These are phyloP conservation scores for Hysterium pulicare DNA, from an alignment of 2,329 filamentous ascomycete species.

Conservation along the genomic window DNA sequence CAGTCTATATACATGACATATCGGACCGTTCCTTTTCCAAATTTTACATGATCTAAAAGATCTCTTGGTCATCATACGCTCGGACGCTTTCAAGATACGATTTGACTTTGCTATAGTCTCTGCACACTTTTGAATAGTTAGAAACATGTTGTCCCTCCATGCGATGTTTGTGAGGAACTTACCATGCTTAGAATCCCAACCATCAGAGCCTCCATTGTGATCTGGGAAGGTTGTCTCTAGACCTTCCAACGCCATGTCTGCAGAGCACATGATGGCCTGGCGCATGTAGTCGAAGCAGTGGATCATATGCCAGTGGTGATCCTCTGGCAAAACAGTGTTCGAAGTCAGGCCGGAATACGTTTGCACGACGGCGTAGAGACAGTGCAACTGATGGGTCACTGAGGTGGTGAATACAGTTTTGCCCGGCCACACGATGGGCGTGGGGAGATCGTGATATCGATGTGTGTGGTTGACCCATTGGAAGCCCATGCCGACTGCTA, in stretches of 20 bases:
- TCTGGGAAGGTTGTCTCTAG: conserved; percentile 34
- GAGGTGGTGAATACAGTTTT: conserved; percentile 32
- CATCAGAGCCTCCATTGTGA: conserved; percentile 34
- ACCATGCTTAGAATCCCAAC: conserved; percentile 34
- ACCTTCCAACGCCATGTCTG: conserved; percentile 30
- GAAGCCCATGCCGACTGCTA: conserved; percentile 31
- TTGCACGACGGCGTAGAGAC: conserved; percentile 31
- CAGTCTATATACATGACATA: no score
- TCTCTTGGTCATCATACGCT: conserved; percentile 34
- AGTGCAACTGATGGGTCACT: conserved; percentile 35
- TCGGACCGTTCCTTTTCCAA: no score
- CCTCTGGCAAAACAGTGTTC: conserved; percentile 24
- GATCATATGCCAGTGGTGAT: conserved; percentile 38
- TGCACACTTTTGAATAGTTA: conserved; percentile 22
- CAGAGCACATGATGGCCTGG: conserved; percentile 31
- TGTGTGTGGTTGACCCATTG: conserved; percentile 25
- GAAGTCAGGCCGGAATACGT: conserved; percentile 28
- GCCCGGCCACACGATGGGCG: conserved; percentile 31
- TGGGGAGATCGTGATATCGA: conserved; percentile 30
- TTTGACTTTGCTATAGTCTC: conserved; percentile 29
- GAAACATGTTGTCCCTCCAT: not conserved
- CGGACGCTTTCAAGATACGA: conserved; percentile 26
- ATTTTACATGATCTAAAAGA: no score
- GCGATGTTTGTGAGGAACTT: conserved; percentile 1
- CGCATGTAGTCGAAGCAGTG: conserved; percentile 38